phyloP scores from a whole-genome alignment of 2,329 filamentous ascomycete genomes.

The Colletotrichum tabaci region DNA sequence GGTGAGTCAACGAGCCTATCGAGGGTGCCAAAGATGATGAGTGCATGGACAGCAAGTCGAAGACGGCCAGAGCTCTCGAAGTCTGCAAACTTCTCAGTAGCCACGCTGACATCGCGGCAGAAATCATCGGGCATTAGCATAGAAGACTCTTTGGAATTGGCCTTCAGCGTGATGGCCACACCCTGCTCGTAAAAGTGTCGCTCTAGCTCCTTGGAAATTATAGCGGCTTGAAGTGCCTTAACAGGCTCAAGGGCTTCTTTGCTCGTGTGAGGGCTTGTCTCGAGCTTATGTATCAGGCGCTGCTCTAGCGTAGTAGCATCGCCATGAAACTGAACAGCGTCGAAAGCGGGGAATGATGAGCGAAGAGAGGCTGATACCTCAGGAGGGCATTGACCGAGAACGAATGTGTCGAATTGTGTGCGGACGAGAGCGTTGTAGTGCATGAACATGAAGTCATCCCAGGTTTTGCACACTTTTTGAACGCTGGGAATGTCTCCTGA shows the following conservation, averaged over 20 bases:
- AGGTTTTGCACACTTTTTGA: slow-evolving; percentile 80
- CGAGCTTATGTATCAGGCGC: slow-evolving; percentile 73
- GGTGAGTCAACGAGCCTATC: slow-evolving; percentile 66
- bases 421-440: slow-evolving; percentile 90
- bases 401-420: slow-evolving; percentile 82
- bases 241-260: slow-evolving; percentile 75
- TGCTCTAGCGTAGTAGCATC: slow-evolving; percentile 67
- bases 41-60: slow-evolving; percentile 78
- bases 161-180: slow-evolving; percentile 61
- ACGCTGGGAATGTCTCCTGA: slow-evolving; percentile 87
- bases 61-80: slow-evolving; percentile 75
- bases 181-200: slow-evolving; percentile 74
- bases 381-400: slow-evolving; percentile 69
- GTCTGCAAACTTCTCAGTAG: slow-evolving; percentile 65
- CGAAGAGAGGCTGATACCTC: slow-evolving; percentile 68
- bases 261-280: slow-evolving; percentile 68
- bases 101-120: slow-evolving; percentile 51
- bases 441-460: slow-evolving; percentile 90
- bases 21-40: slow-evolving; percentile 76
- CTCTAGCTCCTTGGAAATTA: slow-evolving; percentile 76
- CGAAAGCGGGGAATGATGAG: slow-evolving; percentile 74
- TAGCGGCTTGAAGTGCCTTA: slow-evolving; percentile 82
- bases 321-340: slow-evolving; percentile 75
- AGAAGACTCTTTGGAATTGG: slow-evolving; percentile 57
- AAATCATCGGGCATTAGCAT: slow-evolving; percentile 33